These are phyloP conservation scores for Fusarium sp. DNA, from an alignment of 2,329 filamentous ascomycete species.

Conservation along the genomic window DNA sequence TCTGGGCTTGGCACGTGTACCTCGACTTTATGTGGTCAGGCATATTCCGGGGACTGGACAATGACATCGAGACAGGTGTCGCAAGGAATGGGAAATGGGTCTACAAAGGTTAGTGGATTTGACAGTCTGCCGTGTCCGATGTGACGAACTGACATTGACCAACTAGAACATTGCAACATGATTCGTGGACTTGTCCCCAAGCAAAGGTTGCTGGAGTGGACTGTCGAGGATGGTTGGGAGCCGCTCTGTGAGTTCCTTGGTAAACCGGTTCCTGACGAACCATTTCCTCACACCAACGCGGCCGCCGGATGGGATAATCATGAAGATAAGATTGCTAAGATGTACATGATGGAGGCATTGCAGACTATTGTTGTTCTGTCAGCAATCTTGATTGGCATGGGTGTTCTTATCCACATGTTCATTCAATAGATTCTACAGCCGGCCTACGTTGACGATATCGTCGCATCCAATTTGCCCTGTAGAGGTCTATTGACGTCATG, in stretches of 20 bases:
- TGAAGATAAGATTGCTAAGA: neutral
- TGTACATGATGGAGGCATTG: neutral
- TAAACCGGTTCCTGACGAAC: neutral
- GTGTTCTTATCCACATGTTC: neutral
- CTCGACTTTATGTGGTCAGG: neutral
- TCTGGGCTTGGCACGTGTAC: neutral
- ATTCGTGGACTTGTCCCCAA: neutral
- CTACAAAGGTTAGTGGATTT: neutral
- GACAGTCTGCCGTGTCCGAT: neutral
- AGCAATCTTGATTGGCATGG: neutral
- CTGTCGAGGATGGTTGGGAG: neutral
- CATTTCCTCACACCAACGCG: neutral
- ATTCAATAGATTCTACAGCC: neutral
- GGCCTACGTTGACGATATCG: too few species aligned
- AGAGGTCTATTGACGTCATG: too few species aligned
- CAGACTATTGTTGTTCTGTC: neutral
- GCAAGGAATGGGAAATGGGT: neutral
- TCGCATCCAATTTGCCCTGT: too few species aligned
- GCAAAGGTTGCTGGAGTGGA: neutral
- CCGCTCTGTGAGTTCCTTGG: neutral
- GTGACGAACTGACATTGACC: neutral
- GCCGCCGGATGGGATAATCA: conserved; percentile 1
- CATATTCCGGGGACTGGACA: neutral
- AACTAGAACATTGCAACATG: neutral
- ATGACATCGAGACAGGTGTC: neutral